Evolutionary conservation across 1,284 basidiomycete genomes (phyloP).

Genomic region (Trichosporon sp.): DNA sequence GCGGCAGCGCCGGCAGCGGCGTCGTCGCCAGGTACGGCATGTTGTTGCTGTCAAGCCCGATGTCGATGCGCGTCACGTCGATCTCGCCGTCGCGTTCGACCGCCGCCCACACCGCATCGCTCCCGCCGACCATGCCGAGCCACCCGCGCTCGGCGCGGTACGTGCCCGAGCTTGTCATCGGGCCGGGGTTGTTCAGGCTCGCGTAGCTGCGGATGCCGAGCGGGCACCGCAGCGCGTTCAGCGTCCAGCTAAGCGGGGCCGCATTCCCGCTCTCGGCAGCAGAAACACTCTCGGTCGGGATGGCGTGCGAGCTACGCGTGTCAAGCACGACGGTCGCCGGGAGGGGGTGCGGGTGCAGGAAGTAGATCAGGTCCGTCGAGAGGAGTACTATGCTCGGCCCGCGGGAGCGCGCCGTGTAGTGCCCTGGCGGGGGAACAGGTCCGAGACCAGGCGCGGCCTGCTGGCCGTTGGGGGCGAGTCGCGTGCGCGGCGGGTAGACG

Average conservation of each 20-base stretch:
- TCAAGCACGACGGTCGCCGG: slow-evolving; percentile 16
- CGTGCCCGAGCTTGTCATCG: not conserved
- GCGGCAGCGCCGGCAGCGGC: slow-evolving; percentile 33
- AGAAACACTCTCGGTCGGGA: slow-evolving; percentile 10
- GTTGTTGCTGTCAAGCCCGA: slow-evolving; percentile 28
- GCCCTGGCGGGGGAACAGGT: slow-evolving; percentile 25
- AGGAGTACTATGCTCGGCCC: slow-evolving; percentile 36
- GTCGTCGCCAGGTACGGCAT: slow-evolving; percentile 27
- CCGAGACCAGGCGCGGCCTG: slow-evolving; percentile 25
- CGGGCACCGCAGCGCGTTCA: slow-evolving; percentile 28
- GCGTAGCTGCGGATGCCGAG: slow-evolving; percentile 16
- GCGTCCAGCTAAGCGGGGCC: slow-evolving; percentile 23
- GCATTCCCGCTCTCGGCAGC: slow-evolving; percentile 8
- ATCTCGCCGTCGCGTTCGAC: slow-evolving; percentile 29
- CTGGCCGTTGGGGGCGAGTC: slow-evolving; percentile 13
- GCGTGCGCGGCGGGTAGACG: slow-evolving; percentile 32
- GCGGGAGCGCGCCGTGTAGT: slow-evolving; percentile 12
- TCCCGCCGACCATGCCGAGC: slow-evolving; percentile 32
- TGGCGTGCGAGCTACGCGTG: slow-evolving; percentile 14
- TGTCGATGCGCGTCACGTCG: slow-evolving; percentile 30
- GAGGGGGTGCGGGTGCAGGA: slow-evolving; percentile 28
- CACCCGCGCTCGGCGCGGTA: slow-evolving; percentile 29
- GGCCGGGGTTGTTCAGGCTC: slow-evolving; percentile 16
- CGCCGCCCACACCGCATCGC: slow-evolving; percentile 37
- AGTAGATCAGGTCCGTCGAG: slow-evolving; percentile 22